Evolutionary conservation across 768 basidiomycete genomes (phyloP).

Genomic region (Lactarius tabidus): DNA sequence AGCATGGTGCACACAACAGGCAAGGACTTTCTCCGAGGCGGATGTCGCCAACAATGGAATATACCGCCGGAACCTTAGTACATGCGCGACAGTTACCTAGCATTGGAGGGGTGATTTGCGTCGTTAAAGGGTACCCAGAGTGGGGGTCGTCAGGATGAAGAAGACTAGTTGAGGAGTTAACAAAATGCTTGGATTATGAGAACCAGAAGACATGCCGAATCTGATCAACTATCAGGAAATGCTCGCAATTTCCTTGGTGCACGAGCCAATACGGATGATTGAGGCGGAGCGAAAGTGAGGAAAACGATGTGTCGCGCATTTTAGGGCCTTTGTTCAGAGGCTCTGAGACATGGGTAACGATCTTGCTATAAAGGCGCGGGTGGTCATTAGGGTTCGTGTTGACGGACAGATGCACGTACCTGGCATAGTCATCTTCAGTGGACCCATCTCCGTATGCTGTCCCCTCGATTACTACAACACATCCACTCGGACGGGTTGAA

Average conservation of each 20-base stretch:
- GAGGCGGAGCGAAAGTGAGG: constrained; percentile 54
- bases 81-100: constrained; percentile 67
- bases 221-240: constrained; percentile 68
- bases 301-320: constrained; percentile 48
- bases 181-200: background rate
- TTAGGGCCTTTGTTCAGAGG: constrained; percentile 34
- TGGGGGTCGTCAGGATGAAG: constrained; percentile 55
- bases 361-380: constrained; percentile 39
- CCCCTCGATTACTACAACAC: constrained; percentile 60
- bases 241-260: constrained; percentile 79
- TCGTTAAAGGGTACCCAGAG: constrained; percentile 60
- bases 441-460: constrained; percentile 53
- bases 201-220: constrained; percentile 49
- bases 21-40: constrained; percentile 78
- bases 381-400: background rate
- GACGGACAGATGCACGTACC: constrained; percentile 37
- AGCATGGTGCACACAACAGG: constrained; percentile 67
- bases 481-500: constrained; percentile 33
- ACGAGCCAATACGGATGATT: constrained; percentile 80
- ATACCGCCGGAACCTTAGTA: constrained; percentile 61
- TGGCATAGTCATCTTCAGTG: constrained; percentile 51
- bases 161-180: constrained; percentile 39
- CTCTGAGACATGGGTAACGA: constrained; percentile 40
- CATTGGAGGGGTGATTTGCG: constrained; percentile 58
- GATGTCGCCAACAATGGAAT: constrained; percentile 65